Evolutionary conservation across 345 rosid genomes (phyloP).

Genomic region (Syzygium aromaticum): DNA sequence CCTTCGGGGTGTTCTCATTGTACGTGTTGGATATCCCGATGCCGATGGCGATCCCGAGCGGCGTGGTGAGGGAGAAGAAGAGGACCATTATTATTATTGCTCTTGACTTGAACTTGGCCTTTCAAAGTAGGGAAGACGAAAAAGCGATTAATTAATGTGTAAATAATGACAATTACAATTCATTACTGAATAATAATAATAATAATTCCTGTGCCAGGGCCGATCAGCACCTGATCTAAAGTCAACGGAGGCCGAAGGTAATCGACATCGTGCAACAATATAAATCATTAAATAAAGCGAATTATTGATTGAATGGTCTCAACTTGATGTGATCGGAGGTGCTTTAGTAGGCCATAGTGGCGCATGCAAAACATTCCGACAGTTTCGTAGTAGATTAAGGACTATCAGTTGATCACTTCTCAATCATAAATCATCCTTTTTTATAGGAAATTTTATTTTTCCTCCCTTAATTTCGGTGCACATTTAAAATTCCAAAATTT

Average conservation of each 20-base stretch:
- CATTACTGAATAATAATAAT: neutral
- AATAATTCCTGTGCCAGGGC: neutral
- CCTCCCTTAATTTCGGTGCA: too few species aligned
- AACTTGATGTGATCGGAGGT: too few species aligned
- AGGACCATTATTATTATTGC: conserved; percentile 31
- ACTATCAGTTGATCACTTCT: too few species aligned
- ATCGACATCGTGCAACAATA: neutral
- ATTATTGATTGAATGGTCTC: too few species aligned
- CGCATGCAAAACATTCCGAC: too few species aligned
- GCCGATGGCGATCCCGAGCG: conserved; percentile 52
- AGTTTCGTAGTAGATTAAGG: too few species aligned
- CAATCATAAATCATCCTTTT: too few species aligned
- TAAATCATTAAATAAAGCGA: too few species aligned
- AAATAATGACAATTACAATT: neutral
- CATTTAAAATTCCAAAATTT: too few species aligned
- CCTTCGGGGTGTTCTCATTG: conserved; percentile 38
- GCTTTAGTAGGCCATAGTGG: too few species aligned
- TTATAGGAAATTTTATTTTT: too few species aligned
- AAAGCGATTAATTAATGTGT: neutral
- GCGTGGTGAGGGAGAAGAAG: conserved; percentile 54
- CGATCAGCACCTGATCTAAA: neutral
- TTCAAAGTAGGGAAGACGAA: neutral
- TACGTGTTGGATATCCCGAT: conserved; percentile 36
- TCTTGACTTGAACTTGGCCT: conserved; percentile 5
- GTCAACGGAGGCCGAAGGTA: neutral